Base-by-base conservation (phyloP, 2,329 filamentous ascomycete genomes). In the Colletotrichum truncatum region DNA sequence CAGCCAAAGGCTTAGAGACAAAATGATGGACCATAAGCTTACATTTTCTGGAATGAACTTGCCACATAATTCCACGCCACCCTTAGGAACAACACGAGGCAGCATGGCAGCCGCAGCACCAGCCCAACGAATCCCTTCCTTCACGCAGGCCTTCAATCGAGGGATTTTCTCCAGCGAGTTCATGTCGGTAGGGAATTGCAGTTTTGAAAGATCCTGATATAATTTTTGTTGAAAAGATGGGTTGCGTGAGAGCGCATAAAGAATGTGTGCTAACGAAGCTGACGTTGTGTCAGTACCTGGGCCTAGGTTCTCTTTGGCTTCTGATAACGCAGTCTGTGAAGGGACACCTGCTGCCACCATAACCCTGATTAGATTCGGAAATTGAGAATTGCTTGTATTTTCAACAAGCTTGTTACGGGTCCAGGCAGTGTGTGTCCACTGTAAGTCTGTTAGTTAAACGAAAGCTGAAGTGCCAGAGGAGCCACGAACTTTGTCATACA, bases 241-340 rank as follows among this genome's bases (percentile, higher is more conserved):
- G 36, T 75, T 75, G 10, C 69, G 68, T 4, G 72, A 68, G 1
- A 76, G 62, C 4, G 70, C 74, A 53, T 68, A 76, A 1, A 76
- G 39, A 7, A 74, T 74, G 49, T 76, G 74, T 2, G 73, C 73
- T 11, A 75, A 64, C 1, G 73, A 72, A 18, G 68, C 73, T 2
- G 73, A 75, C 0, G 74, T 76, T 2, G 74, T 76, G 32, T 76
- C 73, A 2, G 74, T 76, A 25, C 74, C 74, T 0, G 73, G 73
- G 1, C 73, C 74, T 1, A 75, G 66, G 4, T 73, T 75, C 32
- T 75, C 72, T 3, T 71, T 73, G 1, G 74, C 74, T 64, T 76
- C 73, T 0, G 73, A 71, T 3, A 74, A 55, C 3, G 72, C 69
- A 1, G 72, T 74, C 51, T 73, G 68, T 0, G 68, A 51, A 10